Conservation (phyloP, 1,284 basidiomycete genomes). For the Apiotrichum sp. region DNA sequence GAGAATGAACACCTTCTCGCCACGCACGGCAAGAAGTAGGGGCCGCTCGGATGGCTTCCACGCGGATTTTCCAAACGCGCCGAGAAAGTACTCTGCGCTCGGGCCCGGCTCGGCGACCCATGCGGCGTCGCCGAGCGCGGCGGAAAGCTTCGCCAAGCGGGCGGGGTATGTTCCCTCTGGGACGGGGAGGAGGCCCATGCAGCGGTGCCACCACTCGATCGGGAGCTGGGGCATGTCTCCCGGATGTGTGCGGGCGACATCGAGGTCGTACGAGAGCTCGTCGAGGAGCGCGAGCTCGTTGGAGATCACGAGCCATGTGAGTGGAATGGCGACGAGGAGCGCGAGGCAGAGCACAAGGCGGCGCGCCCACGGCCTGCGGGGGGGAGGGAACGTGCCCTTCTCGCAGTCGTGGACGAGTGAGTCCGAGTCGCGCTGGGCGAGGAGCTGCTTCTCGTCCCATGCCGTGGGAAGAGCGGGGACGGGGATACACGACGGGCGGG, state of each 20-base stretch:
- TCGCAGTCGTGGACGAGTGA: no score
- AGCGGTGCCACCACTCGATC: conserved; percentile 5
- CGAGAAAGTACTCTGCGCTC: conserved; percentile 63
- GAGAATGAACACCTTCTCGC: conserved; percentile 54
- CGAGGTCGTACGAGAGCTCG: neutral
- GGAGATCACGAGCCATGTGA: neutral
- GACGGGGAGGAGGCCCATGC: conserved; percentile 11
- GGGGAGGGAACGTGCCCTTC: no score
- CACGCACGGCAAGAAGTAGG: conserved; percentile 60
- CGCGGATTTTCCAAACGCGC: conserved; percentile 54
- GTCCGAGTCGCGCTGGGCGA: no score
- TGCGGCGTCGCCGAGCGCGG: conserved; percentile 6
- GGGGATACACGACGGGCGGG: neutral
- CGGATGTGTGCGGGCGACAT: neutral
- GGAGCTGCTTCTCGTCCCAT: no score
- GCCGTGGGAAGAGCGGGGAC: no score
- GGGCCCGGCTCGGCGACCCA: conserved; percentile 67
- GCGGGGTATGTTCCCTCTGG: conserved; percentile 10
- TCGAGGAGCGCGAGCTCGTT: neutral
- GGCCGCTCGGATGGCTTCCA: conserved; percentile 75
- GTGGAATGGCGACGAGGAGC: neutral
- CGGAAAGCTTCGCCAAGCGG: conserved; percentile 16
- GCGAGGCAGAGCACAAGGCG: neutral
- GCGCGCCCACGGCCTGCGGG: no score
- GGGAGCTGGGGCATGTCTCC: neutral